Evolutionary conservation across 805 yeast species (phyloP), one percentile per base, ranked within the genome.

Genomic region (Wickerhamomyces alni): DNA sequence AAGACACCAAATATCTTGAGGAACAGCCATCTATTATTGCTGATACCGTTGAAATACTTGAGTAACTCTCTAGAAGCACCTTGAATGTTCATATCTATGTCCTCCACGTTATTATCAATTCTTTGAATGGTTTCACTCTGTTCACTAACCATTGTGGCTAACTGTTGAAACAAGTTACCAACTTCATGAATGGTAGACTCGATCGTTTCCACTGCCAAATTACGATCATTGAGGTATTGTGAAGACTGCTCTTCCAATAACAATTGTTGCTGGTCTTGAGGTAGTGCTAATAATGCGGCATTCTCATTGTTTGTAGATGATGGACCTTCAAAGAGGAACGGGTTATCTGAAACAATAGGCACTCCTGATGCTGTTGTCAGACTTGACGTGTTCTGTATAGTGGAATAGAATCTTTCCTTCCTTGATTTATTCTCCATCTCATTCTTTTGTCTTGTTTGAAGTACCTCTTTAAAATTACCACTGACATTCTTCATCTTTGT

Each of bases 171-270:
- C 44, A 93, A 70, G 36, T 85, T 83, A 32, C 99, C 99, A 36
- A 93, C 95, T 61, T 93, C 98, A 55, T 91, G 91, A 45, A 93
- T 93, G 0, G 99, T 93, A n/a, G 87, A 75, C 59, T 93, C 99
- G 37, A 93, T 93, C 0, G 97, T 87, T 57, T 91, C 98, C 37
- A 93, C 96, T 0, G 99, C 99, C 34, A 80, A 61, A 52, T 80
- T 82, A 54, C 99, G 74, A 50, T 84, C 93, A 53, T 81, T 91
- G 40, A 89, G 66, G 57, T 93, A 93, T 40, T 71, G 71, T 30
- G 67, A 65, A 47, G 77, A 79, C 51, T 87, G 95, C 60, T 89
- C 96, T 53, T 91, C 97, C 54, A 88, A 70, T 60, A 89, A 64
- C 54, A 86, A 69, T 51, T 87, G 61, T 50, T 85, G 82, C 52